Evolutionary conservation across 1,284 basidiomycete species (phyloP), one percentile per base, ranked within the genome.

Genomic region (Cutaneotrichosporon sp.): DNA sequence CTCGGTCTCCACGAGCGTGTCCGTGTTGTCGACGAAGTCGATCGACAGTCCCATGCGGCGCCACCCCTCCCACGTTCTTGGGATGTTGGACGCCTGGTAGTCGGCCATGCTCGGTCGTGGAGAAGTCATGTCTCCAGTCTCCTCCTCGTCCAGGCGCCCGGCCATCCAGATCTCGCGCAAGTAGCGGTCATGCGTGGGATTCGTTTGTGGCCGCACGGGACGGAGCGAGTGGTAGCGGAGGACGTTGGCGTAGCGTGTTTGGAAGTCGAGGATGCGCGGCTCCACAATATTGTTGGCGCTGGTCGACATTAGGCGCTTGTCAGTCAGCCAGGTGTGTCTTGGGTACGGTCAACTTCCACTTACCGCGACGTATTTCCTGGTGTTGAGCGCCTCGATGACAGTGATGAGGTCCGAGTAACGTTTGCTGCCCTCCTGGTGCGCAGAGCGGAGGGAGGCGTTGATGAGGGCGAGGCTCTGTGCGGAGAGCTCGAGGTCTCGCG

Each of bases 381-480:
- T 87, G 67, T 89, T 90, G 55, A 95, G 76, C 50, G 84, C 82
- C 70, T 97, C 93, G 4, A 97, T 80, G 11, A 74, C 60, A 11
- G 53, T 43, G 31, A 75, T 69, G 4, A 78, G 70, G 38, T 72
- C 72, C 5, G 65, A 64, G 56, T 78, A 77, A 6, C 67, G 63
- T 20, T 67, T 61, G 54, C 71, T 73, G 6, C 66, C 64, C 24
- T 75, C 71, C 49, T 73, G 72, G 46, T 75, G 65, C 3, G 71
- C 76, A 3, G 72, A 72, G 20, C 73, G 65, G 9, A 77, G 65
- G 18, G 67, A 72, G 2, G 92, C 91, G 75, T 97, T 95, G 73
- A 97, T 90, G 65, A 95, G 80, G 83, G 91, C 92, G 84, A 95
- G 87, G 69, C 90, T 92, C 74, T 92, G 86, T 63, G 91, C 83